These are phyloP conservation scores for Coniophora puteana DNA, from an alignment of 1,284 basidiomycete genomes.

Conservation along the genomic window DNA sequence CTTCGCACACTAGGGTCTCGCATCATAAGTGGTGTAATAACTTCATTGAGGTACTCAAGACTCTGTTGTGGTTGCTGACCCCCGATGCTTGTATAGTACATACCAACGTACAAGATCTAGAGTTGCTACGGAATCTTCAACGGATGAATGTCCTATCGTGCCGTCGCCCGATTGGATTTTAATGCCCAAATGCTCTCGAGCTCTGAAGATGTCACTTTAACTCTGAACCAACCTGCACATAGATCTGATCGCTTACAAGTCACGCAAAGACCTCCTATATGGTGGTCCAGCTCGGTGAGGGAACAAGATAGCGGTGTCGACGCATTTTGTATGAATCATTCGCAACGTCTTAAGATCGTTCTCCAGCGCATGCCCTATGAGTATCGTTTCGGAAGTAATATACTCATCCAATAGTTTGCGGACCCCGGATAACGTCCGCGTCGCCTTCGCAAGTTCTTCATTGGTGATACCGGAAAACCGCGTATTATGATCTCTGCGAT, in stretches of 20 bases:
- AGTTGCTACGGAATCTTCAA: conserved; percentile 82
- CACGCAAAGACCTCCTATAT: conserved; percentile 72
- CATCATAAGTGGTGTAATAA: too few relatives aligned
- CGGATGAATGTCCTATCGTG: conserved; percentile 75
- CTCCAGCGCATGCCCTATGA: conserved; percentile 84
- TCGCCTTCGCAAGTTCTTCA: conserved; percentile 56
- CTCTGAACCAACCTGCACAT: conserved; percentile 1
- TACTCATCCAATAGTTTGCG: conserved; percentile 64
- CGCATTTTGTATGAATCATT: conserved; percentile 75
- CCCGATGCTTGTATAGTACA: conserved; percentile 49
- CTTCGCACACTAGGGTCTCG: too few relatives aligned
- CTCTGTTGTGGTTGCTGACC: too few relatives aligned
- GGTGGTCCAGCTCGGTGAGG: conserved; percentile 79
- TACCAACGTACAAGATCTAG: conserved; percentile 81
- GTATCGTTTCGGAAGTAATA: conserved; percentile 75
- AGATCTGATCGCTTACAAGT: conserved; percentile 54
- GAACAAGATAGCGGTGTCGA: conserved; percentile 84
- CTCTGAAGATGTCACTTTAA: conserved; percentile 40
- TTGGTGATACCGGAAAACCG: conserved; percentile 84
- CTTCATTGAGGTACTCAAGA: too few relatives aligned
- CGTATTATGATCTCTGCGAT: conserved; percentile 79
- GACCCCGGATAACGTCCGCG: conserved; percentile 62
- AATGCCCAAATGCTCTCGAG: conserved; percentile 71
- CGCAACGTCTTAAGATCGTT: conserved; percentile 88
- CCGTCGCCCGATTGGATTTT: conserved; percentile 76